Evolutionary conservation across 331 rosid genomes (phyloP), one percentile per base, ranked within the genome.

Genomic region (Erythrophleum ivorense): DNA sequence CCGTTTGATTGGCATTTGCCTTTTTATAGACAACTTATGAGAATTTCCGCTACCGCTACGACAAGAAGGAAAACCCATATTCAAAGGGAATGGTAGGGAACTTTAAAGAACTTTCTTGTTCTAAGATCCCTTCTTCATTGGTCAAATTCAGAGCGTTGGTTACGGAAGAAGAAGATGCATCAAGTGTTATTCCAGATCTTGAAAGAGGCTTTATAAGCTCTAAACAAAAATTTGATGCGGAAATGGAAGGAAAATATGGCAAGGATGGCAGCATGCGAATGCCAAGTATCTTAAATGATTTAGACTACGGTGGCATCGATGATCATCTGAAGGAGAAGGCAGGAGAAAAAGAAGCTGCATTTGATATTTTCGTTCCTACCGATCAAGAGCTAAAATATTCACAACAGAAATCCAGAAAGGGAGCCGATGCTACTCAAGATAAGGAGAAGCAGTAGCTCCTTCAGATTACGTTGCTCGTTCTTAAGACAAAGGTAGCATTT

Each of bases 31-130:
- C 99, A 40, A 95, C 98, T 21, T 93, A 95, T 45, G 99, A 95
- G 88, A 95, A 93, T 73, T 95, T 95, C 64, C 92, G 97, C 31
- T 93, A 91, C 66, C 99, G 94, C 16, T 95, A 95, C 1, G 98
- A 95, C 77, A 90, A 88, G 94, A 93, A 93, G 71, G 91, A 88
- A 74, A 95, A 93, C 53, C 99, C 99, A 14, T 90, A 34, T 58
- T 74, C 84, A 10, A 89, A 68, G 53, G 98, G 99, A 64, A n/a
- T 91, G 38, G 0, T 80, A 38, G 69, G 60, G 69, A 95, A 95
- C 86, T 79, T 90, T 8, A 91, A 87, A 78, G 94, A 93, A 59
- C 91, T 93, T 40, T 91, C 94, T 7, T 95, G 87, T 88, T 19
- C 88, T 6, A 91, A 76, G 79, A 88, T 90, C 46, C 96, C 98